Conservation (phyloP, 2,329 filamentous ascomycete species). For the Paradendryphiella salina region DNA sequence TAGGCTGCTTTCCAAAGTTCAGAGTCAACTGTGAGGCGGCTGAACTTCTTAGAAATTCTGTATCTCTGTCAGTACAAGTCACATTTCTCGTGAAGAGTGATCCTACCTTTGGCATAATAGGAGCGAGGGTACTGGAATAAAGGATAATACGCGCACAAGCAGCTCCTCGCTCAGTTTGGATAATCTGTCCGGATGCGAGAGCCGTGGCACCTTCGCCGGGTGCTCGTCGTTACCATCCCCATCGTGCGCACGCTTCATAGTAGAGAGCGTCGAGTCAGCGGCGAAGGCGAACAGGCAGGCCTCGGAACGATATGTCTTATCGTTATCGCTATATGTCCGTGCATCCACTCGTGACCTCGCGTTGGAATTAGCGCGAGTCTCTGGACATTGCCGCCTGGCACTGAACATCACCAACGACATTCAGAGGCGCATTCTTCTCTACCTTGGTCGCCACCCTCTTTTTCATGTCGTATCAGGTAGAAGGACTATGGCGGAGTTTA, state of each 20-base stretch:
- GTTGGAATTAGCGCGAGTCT: constrained; percentile 12
- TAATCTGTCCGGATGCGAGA: constrained; percentile 61
- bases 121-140: constrained; percentile 70
- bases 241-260: constrained; percentile 47
- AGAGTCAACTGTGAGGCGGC: constrained; percentile 73
- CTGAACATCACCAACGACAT: constrained; percentile 11
- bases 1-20: constrained; percentile 92
- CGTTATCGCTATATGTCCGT: constrained; percentile 25
- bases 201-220: constrained; percentile 52
- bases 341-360: constrained; percentile 31
- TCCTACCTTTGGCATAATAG: constrained; percentile 63
- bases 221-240: constrained; percentile 33
- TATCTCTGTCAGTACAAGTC: constrained; percentile 7
- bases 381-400: constrained; percentile 9
- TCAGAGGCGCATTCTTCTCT: background rate
- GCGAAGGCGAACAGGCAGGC: constrained; percentile 13
- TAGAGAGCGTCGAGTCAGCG: constrained; percentile 10
- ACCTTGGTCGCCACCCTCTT: background rate
- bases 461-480: background rate
- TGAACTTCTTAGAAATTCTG: constrained; percentile 75
- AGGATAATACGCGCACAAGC: constrained; percentile 79
- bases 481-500: constrained; percentile 31
- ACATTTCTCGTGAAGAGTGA: background rate
- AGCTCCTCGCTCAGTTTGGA: constrained; percentile 84
- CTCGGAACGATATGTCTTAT: constrained; percentile 13